These are phyloP conservation scores for Megacollybia platyphylla DNA, from an alignment of 1,284 basidiomycete species.

Conservation along the genomic window DNA sequence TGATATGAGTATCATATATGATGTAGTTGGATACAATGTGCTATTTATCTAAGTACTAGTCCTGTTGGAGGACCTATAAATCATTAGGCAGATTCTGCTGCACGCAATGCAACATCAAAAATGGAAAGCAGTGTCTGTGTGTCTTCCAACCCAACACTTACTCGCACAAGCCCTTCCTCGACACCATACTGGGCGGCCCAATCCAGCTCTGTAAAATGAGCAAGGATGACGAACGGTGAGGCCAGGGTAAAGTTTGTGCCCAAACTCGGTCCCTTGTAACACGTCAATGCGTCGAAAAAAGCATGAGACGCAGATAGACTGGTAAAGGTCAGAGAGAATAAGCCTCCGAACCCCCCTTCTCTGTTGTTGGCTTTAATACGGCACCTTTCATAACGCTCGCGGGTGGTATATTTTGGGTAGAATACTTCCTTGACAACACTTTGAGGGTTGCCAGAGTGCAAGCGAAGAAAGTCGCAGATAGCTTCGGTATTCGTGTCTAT, in stretches of 20 bases:
- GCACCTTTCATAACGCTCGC: conserved; percentile 62
- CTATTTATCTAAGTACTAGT: conserved; percentile 1
- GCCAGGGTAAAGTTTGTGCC: conserved; percentile 96
- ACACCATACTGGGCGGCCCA: conserved; percentile 90
- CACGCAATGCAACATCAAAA: conserved; percentile 58
- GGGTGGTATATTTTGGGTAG: conserved; percentile 81
- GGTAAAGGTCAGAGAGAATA: conserved; percentile 88
- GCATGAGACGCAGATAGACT: conserved; percentile 54
- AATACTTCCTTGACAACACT: conserved; percentile 73
- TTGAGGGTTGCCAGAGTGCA: conserved; percentile 30
- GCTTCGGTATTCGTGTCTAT: conserved; percentile 82
- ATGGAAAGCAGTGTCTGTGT: conserved; percentile 41
- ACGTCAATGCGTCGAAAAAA: conserved; percentile 82
- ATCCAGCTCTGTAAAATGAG: conserved; percentile 83
- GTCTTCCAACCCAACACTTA: conserved; percentile 88
- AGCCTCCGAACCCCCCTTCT: conserved; percentile 73
- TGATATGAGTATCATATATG: background rate
- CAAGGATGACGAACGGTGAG: conserved; percentile 88
- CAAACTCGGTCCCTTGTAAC: conserved; percentile 86
- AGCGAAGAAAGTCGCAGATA: conserved; percentile 70
- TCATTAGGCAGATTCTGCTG: conserved; percentile 33
- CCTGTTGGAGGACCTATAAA: conserved; percentile 10
- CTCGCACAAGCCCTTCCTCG: conserved; percentile 73
- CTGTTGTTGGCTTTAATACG: conserved; percentile 26
- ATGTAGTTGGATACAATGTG: conserved; percentile 15